phyloP scores from a whole-genome alignment of 2,329 filamentous ascomycete species.

The Pseudopyricularia cyperi region DNA sequence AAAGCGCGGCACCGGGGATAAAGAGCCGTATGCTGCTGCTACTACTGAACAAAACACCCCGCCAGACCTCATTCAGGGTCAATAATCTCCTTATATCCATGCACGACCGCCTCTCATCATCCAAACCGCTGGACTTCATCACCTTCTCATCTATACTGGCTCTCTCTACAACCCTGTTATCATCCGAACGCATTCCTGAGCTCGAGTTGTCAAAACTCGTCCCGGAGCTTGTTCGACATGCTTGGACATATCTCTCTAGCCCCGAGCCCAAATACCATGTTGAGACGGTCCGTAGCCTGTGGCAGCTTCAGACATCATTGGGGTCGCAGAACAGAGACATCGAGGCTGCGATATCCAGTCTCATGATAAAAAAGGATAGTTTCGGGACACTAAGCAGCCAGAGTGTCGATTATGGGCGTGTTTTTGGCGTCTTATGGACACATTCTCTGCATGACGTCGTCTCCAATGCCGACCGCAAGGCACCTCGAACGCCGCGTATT shows the following conservation, averaged over 20 bases:
- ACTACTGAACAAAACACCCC: constrained; percentile 39
- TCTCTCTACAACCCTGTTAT: constrained; percentile 43
- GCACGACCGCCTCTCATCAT: constrained; percentile 28
- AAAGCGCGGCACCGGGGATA: constrained; percentile 35
- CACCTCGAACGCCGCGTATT: constrained; percentile 29
- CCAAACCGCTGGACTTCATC: constrained; percentile 30
- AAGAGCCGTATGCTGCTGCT: constrained; percentile 47
- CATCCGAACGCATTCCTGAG: constrained; percentile 34
- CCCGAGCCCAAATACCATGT: constrained; percentile 85
- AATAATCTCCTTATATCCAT: constrained; percentile 36
- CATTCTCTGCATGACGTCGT: constrained; percentile 55
- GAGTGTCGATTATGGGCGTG: constrained; percentile 49
- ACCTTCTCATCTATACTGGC: constrained; percentile 46
- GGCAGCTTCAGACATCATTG: constrained; percentile 69
- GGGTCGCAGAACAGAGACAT: constrained; percentile 57
- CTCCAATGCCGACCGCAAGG: constrained; percentile 30
- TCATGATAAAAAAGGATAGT: constrained; percentile 47
- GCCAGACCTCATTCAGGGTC: constrained; percentile 30
- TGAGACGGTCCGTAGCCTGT: constrained; percentile 74
- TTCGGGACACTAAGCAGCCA: constrained; percentile 32
- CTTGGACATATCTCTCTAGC: constrained; percentile 76
- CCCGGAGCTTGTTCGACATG: constrained; percentile 51
- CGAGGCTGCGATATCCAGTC: constrained; percentile 60
- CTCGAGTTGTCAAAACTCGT: constrained; percentile 50
- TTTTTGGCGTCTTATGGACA: constrained; percentile 71